These are phyloP conservation scores for Neurospora sp. DNA, from an alignment of 495 filamentous ascomycete species.

Conservation along the genomic window DNA sequence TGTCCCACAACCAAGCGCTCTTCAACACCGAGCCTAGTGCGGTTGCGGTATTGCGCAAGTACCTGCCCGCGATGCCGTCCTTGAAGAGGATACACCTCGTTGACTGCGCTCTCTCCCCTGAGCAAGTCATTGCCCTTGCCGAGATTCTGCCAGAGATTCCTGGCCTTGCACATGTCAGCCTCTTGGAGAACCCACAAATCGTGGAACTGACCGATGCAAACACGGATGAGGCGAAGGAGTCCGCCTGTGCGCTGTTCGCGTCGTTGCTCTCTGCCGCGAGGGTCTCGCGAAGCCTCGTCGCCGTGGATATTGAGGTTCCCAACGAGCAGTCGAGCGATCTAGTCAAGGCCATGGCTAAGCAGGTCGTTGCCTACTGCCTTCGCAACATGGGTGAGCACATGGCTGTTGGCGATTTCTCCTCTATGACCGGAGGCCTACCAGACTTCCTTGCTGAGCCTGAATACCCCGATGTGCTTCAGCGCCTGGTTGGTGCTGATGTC, in stretches of 20 bases:
- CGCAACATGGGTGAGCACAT: constrained; percentile 61
- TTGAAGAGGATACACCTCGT: constrained; percentile 80
- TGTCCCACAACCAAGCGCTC: constrained; percentile 78
- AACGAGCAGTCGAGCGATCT: constrained; percentile 68
- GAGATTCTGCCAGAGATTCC: constrained; percentile 81
- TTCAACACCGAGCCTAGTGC: constrained; percentile 69
- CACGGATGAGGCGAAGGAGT: constrained; percentile 69
- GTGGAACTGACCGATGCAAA: constrained; percentile 54
- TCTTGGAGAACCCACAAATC: constrained; percentile 73
- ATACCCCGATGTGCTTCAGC: constrained; percentile 45
- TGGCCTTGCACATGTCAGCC: constrained; percentile 76
- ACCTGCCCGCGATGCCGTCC: constrained; percentile 68
- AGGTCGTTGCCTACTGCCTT: constrained; percentile 87
- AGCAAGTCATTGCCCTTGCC: constrained; percentile 79
- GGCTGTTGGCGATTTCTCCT: constrained; percentile 2
- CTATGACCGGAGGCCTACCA: neutral
- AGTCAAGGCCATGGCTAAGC: constrained; percentile 84
- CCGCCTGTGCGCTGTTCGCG: constrained; percentile 88
- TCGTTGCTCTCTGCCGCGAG: constrained; percentile 83
- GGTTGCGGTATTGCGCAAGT: constrained; percentile 65
- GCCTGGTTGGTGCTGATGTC: constrained; percentile 55
- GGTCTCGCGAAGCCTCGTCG: constrained; percentile 72
- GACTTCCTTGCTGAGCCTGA: constrained; percentile 21
- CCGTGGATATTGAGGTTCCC: constrained; percentile 86
- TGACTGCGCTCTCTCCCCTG: constrained; percentile 75